These are phyloP conservation scores for Wickerhamiella brachini DNA, from an alignment of 805 yeast species.

Conservation along the genomic window DNA sequence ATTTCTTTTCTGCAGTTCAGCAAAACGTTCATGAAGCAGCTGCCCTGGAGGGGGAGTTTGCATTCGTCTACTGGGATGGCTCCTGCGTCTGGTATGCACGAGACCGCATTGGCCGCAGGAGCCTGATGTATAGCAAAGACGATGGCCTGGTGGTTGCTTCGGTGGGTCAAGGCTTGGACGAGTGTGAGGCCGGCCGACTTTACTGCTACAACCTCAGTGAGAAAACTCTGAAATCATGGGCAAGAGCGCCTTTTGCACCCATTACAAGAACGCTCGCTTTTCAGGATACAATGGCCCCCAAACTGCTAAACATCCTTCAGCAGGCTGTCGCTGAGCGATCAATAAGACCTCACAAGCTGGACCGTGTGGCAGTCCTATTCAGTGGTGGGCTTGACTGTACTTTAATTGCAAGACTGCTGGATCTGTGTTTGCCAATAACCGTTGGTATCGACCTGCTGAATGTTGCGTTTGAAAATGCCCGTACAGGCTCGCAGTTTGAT, in stretches of 20 bases:
- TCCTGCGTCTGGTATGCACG: slow-evolving; percentile 57
- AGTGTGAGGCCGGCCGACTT: slow-evolving; percentile 16
- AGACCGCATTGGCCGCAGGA: slow-evolving; percentile 70
- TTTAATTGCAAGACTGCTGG: slow-evolving; percentile 39
- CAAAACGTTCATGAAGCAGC: slow-evolving; percentile 32
- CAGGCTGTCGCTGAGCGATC: slow-evolving; percentile 10
- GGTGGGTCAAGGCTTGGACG: slow-evolving; percentile 9
- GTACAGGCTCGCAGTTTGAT: slow-evolving; percentile 42
- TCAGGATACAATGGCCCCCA: not conserved
- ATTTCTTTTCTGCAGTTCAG: slow-evolving; percentile 29
- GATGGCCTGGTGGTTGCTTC: slow-evolving; percentile 12
- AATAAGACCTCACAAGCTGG: slow-evolving; percentile 7
- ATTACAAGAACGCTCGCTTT: not conserved
- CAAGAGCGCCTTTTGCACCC: not conserved
- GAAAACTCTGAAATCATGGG: not conserved
- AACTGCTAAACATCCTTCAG: slow-evolving; percentile 1
- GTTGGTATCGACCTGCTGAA: slow-evolving; percentile 58
- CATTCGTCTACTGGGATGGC: slow-evolving; percentile 36
- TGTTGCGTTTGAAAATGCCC: slow-evolving; percentile 84
- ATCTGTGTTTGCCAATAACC: slow-evolving; percentile 17
- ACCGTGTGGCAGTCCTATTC: slow-evolving; percentile 48
- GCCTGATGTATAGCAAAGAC: slow-evolving; percentile 38
- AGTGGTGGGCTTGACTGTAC: slow-evolving; percentile 97
- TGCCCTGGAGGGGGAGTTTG: slow-evolving; percentile 68
- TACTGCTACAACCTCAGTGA: slow-evolving; percentile 6